Conservation (phyloP, 306 rosid genomes). For the Oemleria cerasiformis region DNA sequence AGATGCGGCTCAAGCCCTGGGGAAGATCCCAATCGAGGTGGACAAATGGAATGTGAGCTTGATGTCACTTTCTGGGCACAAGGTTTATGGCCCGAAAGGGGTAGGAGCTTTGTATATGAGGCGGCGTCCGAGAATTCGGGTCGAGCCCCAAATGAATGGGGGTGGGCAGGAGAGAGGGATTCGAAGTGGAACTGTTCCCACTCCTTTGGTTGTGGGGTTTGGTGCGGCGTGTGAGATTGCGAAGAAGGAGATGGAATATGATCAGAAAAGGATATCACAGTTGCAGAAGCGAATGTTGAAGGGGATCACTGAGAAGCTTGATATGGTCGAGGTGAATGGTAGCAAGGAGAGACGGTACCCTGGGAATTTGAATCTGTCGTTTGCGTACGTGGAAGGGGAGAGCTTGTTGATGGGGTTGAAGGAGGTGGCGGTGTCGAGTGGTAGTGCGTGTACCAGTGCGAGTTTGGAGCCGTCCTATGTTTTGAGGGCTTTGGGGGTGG, state of each 20-base stretch:
- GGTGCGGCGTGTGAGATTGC: constrained; percentile 89
- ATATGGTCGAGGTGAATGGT: constrained; percentile 91
- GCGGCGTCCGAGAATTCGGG: constrained; percentile 88
- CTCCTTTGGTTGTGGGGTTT: constrained; percentile 84
- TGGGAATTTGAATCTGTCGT: constrained; percentile 82
- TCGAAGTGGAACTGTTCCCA: constrained; percentile 86
- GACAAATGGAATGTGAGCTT: constrained; percentile 93
- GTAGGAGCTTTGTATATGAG: constrained; percentile 81
- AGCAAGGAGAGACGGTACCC: constrained; percentile 72
- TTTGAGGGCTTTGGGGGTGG: constrained; percentile 93
- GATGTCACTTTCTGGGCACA: constrained; percentile 90
- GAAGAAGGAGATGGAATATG: constrained; percentile 79
- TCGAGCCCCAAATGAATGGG: constrained; percentile 97
- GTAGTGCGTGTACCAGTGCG: constrained; percentile 96
- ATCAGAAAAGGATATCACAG: constrained; percentile 50
- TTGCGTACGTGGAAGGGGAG: constrained; percentile 90
- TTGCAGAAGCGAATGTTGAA: constrained; percentile 63
- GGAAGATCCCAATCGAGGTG: constrained; percentile 79
- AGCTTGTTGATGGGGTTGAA: constrained; percentile 93
- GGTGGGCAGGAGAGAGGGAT: constrained; percentile 98
- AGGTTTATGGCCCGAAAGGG: constrained; percentile 82
- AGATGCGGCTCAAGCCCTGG: constrained; percentile 95
- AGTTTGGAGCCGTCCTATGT: constrained; percentile 97
- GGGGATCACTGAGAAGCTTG: constrained; percentile 60
- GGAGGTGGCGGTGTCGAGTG: constrained; percentile 98